Conservation (phyloP, 148 eudicot genomes). For the Fagopyrum tataricum region DNA sequence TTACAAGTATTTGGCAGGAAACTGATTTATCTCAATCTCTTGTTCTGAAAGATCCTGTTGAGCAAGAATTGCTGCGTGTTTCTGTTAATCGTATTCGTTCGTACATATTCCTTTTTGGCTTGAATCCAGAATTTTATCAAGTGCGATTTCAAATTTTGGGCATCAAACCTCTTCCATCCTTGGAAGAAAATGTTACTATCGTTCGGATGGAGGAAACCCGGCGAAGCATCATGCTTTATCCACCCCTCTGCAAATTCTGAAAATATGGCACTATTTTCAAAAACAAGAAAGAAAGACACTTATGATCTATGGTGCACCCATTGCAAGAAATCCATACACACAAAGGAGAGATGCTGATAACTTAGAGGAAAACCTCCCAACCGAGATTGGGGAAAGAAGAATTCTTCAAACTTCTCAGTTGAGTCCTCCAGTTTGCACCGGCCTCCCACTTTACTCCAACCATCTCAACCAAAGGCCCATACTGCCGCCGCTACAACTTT, state of each 20-base stretch:
- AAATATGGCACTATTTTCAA: too few relatives aligned
- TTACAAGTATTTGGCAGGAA: too few relatives aligned
- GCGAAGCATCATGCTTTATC: not conserved
- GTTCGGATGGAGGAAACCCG: not conserved
- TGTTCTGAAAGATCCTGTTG: too few relatives aligned
- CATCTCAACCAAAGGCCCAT: not conserved
- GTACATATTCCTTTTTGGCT: too few relatives aligned
- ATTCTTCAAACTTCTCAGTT: not conserved
- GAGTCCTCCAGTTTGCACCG: not conserved
- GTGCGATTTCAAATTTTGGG: too few relatives aligned
- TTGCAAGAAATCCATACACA: not conserved
- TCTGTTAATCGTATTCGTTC: too few relatives aligned
- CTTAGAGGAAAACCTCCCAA: not conserved
- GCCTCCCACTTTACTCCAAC: too few relatives aligned
- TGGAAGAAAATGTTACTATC: not conserved
- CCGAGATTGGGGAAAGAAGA: not conserved
- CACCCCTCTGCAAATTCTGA: not conserved
- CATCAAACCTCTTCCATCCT: not conserved
- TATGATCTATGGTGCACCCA: not conserved
- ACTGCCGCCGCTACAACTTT: not conserved
- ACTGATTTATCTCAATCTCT: too few relatives aligned
- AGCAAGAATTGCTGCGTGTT: too few relatives aligned
- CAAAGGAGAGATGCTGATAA: not conserved
- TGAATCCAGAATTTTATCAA: too few relatives aligned
- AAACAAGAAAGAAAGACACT: too few relatives aligned